A percentile compares a stretch with the other conserved stretches of the same genome.
Evolutionary conservation across 2,329 filamentous ascomycete species (phyloP).

Genomic region (Neobulgaria alba): DNA sequence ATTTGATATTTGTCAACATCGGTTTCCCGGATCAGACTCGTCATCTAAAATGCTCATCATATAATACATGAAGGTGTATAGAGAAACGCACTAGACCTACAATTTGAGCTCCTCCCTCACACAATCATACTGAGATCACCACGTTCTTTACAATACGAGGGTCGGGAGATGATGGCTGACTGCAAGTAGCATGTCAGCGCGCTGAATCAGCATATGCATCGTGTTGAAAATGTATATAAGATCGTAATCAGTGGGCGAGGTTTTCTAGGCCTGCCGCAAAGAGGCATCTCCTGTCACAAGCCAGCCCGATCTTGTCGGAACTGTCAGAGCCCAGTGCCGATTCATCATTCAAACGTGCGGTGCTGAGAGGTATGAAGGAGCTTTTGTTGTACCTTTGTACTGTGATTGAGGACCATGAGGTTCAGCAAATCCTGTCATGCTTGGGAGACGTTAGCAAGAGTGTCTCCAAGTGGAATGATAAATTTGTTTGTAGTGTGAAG

Average conservation of each 20-base stretch:
- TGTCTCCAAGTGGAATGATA: conserved; percentile 6
- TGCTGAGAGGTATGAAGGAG: conserved; percentile 5
- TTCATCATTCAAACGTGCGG: conserved; percentile 57
- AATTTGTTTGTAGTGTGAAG: conserved; percentile 13
- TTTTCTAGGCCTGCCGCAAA: conserved; percentile 99
- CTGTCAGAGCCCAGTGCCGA: conserved; percentile 95
- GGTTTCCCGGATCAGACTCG: conserved; percentile 69
- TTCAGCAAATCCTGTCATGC: no score
- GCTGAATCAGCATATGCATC: no score
- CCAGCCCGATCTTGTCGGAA: conserved; percentile 30
- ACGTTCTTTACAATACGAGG: no score
- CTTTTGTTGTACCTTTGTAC: conserved; percentile 17
- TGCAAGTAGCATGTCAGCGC: no score
- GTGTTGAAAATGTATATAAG: conserved; percentile 4
- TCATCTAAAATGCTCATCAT: conserved; percentile 58
- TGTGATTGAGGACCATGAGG: no score
- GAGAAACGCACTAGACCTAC: no score
- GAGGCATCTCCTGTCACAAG: conserved; percentile 77
- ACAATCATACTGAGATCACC: no score
- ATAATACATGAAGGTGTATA: no score
- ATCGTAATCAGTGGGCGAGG: conserved; percentile 83
- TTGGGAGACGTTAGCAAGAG: conserved; percentile 15
- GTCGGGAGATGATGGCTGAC: no score
- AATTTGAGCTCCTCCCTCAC: no score
- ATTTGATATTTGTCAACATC: conserved; percentile 60